Base-by-base conservation (phyloP, 225 moss, liverwort and hornwort genomes). In the Antitrichia curtipendula region DNA sequence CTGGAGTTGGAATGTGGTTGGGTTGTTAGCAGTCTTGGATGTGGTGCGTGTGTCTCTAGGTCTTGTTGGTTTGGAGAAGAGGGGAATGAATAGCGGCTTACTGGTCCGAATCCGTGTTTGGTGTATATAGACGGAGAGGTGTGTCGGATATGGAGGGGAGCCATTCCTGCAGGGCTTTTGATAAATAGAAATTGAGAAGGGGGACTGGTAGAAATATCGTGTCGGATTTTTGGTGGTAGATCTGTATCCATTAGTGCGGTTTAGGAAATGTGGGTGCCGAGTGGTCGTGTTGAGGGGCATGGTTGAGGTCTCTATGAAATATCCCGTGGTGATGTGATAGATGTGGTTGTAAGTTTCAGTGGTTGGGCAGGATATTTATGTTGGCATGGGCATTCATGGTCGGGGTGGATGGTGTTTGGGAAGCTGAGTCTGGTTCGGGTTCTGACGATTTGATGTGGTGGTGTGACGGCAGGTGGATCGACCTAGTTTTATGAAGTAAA, bases 401-500 rank as follows among this genome's bases (percentile, higher is more conserved):
- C 21, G 8, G 84, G 63, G 27, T 63, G 61, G 25, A 70, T 70
- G 40, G 34, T 43, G n/a, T 22, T 5, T 72, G 24, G 29, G 27
- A 69, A 19, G 60, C 2, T 49, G 10, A n/a, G 70, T 5, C 34
- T 10, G 10, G 52, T 25, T 69, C 14, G 28, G 17, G 25, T 61
- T 68, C 70, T 92, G 90, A 93, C 69, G 76, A 59, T 86, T 28
- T 49, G 3, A 13, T 43, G 36, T 86, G 81, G 81, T 79, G 84
- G 72, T 74, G 45, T 91, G 86, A 52, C 47, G 81, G 60, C 94
- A 95, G 95, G 95, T 89, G 95, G 94, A 78, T 90, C 93, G 85
- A 92, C 90, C 77, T 92, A 92, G 90, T 86, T 85, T 86, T 87
- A 21, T 15, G 82, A 25, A 78, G 90, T 83, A 41, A 75, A 61